These are phyloP conservation scores for Primulina tabacum DNA, from an alignment of 257 asterid genomes.

Conservation along the genomic window DNA sequence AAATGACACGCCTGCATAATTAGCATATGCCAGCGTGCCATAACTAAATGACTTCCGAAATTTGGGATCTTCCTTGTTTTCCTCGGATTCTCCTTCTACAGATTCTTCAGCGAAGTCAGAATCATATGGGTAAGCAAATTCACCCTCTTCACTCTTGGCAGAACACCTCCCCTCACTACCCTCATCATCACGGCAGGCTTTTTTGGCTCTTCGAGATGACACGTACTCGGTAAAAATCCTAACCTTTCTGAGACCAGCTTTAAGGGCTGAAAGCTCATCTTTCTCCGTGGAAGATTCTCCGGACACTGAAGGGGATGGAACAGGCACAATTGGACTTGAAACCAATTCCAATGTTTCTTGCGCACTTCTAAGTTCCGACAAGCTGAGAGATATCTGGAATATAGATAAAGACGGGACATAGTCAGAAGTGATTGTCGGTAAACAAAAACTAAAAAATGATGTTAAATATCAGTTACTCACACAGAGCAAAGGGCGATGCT, in stretches of 20 bases:
- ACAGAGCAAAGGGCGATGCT: slow-evolving; percentile 45
- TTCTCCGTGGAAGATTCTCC: slow-evolving; percentile 61
- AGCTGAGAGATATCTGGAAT: slow-evolving; percentile 64
- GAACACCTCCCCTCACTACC: slow-evolving; percentile 74
- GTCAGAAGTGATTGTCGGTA: not conserved
- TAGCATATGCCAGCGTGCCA: slow-evolving; percentile 78
- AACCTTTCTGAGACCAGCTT: slow-evolving; percentile 86
- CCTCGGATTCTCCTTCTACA: slow-evolving; percentile 80
- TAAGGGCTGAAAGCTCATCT: slow-evolving; percentile 87
- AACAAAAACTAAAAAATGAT: not conserved
- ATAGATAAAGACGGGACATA: slow-evolving; percentile 17
- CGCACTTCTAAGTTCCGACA: slow-evolving; percentile 51
- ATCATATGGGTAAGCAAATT: slow-evolving; percentile 74
- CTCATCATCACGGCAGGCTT: slow-evolving; percentile 78
- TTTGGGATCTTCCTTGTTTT: slow-evolving; percentile 48
- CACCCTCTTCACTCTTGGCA: slow-evolving; percentile 83
- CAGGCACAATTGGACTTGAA: slow-evolving; percentile 48
- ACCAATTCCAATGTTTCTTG: slow-evolving; percentile 51
- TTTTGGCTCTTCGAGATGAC: slow-evolving; percentile 75
- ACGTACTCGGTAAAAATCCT: slow-evolving; percentile 76
- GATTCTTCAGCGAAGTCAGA: slow-evolving; percentile 65
- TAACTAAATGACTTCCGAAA: slow-evolving; percentile 86
- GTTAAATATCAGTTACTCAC: slow-evolving; percentile 40
- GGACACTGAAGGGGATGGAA: slow-evolving; percentile 46
- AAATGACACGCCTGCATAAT: slow-evolving; percentile 61